Evolutionary conservation across 2,329 filamentous ascomycete genomes (phyloP), one percentile per base, ranked within the genome.

Genomic region (Teratosphaeria destructans): DNA sequence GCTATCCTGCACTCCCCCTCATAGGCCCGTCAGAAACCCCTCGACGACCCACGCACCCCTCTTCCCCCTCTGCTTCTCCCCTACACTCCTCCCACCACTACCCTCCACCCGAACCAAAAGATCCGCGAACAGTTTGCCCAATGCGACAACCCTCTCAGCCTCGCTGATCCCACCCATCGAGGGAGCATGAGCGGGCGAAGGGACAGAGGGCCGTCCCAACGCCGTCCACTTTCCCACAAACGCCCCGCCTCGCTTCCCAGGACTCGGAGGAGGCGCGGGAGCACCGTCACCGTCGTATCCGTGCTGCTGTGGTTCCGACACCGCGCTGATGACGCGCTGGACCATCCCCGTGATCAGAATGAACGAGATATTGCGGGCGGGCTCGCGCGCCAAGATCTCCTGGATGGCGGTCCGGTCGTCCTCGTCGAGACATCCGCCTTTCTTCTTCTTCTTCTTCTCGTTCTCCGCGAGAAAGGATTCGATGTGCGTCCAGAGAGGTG

Each of bases 291-390:
- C 54, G 19, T 19, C 19, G 19, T 19, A 19, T 19, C 19, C 37
- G 37, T 39, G 5, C 65, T 65, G 32, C 67, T 53, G 57, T 56
- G 57, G 26, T 58, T 56, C 54, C 29, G 12, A 4, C 57, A 52
- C 59, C 14, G 62, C 62, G 37, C 65, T 64, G 32, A 79, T 75
- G 43, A 87, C 78, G 11, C 81, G 79, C 26, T 80, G 79, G 11
- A 96, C 79, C 74, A 91, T 92, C 8, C 89, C 85, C 0, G 87
- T 90, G 16, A 96, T 77, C 64, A 96, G 91, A 2, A 95, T 88
- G 68, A 96, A 95, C 0, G 88, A 88, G 59, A 96, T 92, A 70
- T 90, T 94, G 74, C 95, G 88, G 56, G 87, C 86, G 0, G 90
- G 88, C 0, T 52, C 27, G 1, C 82, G 78, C 0, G 87, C 82